Percentiles rank a stretch among this genome's conserved stretches.
Evolutionary conservation across 176 grass and related monocot genomes (phyloP).

Genomic region (Otatea glauca): DNA sequence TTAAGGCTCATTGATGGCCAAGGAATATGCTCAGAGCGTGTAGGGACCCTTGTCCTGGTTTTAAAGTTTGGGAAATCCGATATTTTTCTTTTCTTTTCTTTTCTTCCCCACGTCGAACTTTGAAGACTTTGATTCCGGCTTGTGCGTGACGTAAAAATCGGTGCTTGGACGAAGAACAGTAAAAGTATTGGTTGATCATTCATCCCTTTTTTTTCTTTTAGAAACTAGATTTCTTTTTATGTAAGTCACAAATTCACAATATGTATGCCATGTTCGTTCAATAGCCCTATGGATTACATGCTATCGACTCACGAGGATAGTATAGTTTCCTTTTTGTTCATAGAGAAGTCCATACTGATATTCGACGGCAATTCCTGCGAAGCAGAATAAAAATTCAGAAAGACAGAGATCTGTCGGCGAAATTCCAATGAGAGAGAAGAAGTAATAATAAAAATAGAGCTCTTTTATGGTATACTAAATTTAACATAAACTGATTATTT

Average conservation of each 20-base stretch:
- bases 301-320: neutral
- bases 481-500: too few species aligned
- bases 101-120: neutral
- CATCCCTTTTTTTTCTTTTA: too few species aligned
- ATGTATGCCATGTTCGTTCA: too few species aligned
- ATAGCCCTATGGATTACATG: too few species aligned
- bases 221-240: too few species aligned
- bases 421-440: neutral
- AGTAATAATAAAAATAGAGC: neutral
- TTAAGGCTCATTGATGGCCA: neutral
- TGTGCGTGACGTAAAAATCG: too few species aligned
- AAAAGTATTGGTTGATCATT: too few species aligned
- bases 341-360: neutral
- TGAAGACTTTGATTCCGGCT: neutral
- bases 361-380: neutral
- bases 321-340: neutral
- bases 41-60: neutral
- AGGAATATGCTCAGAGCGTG: neutral
- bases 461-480: too few species aligned
- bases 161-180: too few species aligned
- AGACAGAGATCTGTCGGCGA: neutral
- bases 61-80: neutral
- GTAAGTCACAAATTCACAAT: too few species aligned
- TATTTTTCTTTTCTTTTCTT: neutral
- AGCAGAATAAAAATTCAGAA: neutral